Percentiles rank a stretch among this genome's conserved stretches.
Evolutionary conservation across 1,284 basidiomycete genomes (phyloP).

Genomic region (Microbotryum saponariae): DNA sequence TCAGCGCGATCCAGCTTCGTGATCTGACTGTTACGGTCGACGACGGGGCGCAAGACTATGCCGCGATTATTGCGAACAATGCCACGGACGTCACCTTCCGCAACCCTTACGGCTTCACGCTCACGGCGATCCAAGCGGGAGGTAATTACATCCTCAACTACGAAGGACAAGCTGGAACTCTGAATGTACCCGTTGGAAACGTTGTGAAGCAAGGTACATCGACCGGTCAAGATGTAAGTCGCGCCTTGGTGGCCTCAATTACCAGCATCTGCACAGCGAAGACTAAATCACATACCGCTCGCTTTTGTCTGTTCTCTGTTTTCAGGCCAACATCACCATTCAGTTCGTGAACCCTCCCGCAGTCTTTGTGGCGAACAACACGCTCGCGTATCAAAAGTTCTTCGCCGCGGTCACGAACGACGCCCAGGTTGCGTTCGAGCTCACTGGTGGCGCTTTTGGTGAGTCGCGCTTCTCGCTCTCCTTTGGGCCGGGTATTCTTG

Average conservation of each 20-base stretch:
- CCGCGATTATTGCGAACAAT: constrained; percentile 55
- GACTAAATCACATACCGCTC: too few relatives aligned
- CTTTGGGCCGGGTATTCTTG: too few relatives aligned
- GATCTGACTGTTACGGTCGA: constrained; percentile 56
- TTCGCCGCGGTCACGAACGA: constrained; percentile 18
- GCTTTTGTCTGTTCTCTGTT: too few relatives aligned
- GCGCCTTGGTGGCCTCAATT: too few relatives aligned
- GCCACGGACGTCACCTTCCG: constrained; percentile 52
- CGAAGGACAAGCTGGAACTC: constrained; percentile 12
- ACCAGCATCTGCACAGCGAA: too few relatives aligned
- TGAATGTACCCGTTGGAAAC: constrained; percentile 13
- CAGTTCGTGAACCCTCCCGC: constrained; percentile 7
- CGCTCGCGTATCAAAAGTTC: constrained; percentile 13
- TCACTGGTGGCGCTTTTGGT: constrained; percentile 24
- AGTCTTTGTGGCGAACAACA: constrained; percentile 10
- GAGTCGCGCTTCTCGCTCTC: background rate
- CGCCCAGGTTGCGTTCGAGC: constrained; percentile 8
- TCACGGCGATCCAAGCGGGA: constrained; percentile 38
- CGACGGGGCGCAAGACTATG: constrained; percentile 49
- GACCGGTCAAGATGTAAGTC: constrained; percentile 16
- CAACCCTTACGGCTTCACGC: constrained; percentile 68
- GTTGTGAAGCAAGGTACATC: constrained; percentile 16
- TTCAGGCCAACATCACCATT: constrained; percentile 17
- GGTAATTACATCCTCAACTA: constrained; percentile 18
- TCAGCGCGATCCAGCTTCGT: constrained; percentile 53